phyloP scores from a whole-genome alignment of 805 yeast genomes.

The Candida maesae region DNA sequence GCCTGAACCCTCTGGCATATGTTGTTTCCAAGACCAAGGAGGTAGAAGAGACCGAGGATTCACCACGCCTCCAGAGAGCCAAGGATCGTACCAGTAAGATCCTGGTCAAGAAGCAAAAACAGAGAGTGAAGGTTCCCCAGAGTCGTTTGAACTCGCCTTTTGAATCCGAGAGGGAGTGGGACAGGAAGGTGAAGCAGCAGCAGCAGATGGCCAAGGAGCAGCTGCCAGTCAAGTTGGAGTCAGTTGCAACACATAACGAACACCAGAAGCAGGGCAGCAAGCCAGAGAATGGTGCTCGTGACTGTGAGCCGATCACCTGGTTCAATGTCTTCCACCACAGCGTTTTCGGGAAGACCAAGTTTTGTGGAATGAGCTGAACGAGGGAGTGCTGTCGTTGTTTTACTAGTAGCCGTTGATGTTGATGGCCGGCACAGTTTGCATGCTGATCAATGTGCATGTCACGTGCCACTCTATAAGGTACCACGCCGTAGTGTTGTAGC shows the following conservation, averaged over 20 bases:
- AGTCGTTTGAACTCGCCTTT: no score
- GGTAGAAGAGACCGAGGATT: background rate
- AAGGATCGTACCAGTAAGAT: background rate
- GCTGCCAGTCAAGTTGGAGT: constrained; percentile 5
- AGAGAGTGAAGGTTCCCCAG: background rate
- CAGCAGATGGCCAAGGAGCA: background rate
- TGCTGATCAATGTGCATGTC: no score
- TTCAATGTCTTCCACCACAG: constrained; percentile 46
- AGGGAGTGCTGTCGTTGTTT: background rate
- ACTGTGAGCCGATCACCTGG: constrained; percentile 51
- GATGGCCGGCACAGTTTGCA: no score
- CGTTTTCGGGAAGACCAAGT: constrained; percentile 42
- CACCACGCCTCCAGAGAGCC: background rate
- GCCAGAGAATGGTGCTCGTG: no score
- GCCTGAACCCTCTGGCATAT: constrained; percentile 6
- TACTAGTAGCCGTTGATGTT: no score
- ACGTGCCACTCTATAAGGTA: no score
- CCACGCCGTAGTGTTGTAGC: no score
- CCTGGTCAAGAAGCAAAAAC: background rate
- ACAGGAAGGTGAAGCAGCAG: background rate
- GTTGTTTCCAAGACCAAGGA: constrained; percentile 10
- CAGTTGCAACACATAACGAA: background rate
- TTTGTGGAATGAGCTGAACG: constrained; percentile 24
- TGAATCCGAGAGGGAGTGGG: background rate
- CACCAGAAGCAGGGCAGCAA: no score